These are phyloP conservation scores for Neurospora sp. DNA, from an alignment of 495 filamentous ascomycete species.

Conservation along the genomic window DNA sequence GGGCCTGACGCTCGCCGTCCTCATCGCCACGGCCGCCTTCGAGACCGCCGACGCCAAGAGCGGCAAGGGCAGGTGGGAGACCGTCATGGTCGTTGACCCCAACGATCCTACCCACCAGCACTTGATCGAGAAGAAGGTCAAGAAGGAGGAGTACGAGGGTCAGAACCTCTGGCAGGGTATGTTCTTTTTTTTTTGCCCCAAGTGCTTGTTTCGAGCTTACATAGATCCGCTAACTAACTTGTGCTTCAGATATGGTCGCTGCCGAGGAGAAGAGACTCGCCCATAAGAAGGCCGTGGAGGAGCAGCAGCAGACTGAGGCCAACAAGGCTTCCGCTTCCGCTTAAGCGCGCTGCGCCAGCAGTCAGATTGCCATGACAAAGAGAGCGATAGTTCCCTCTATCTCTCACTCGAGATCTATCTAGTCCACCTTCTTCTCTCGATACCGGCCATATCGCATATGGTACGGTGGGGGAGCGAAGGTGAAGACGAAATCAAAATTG, in stretches of 20 bases:
- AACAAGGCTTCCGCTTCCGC: slow-evolving; percentile 5
- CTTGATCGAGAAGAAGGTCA: slow-evolving; percentile 59
- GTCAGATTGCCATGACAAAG: not conserved
- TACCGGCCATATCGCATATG: not conserved
- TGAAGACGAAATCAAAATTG: not conserved
- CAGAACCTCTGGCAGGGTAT: slow-evolving; percentile 82
- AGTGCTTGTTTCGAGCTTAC: not conserved
- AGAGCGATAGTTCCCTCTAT: not conserved
- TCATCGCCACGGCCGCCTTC: slow-evolving; percentile 79
- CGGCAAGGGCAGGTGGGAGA: slow-evolving; percentile 69
- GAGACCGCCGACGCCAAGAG: slow-evolving; percentile 75
- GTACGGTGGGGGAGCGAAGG: not conserved
- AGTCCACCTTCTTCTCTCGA: not conserved
- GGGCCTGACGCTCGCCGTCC: slow-evolving; percentile 78
- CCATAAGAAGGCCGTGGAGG: slow-evolving; percentile 34
- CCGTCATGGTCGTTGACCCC: slow-evolving; percentile 60
- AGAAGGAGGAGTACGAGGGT: slow-evolving; percentile 62
- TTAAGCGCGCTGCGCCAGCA: not conserved
- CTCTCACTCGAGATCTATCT: not conserved
- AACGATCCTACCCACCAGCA: slow-evolving; percentile 62
- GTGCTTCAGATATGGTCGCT: slow-evolving; percentile 57
- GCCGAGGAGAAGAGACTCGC: slow-evolving; percentile 62
- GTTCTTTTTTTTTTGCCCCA: slow-evolving; percentile 12
- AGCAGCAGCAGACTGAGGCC: slow-evolving; percentile 4
- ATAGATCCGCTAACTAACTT: slow-evolving; percentile 7